These are phyloP conservation scores for Scortechinia acanthostroma DNA, from an alignment of 2,329 filamentous ascomycete species.

Conservation along the genomic window DNA sequence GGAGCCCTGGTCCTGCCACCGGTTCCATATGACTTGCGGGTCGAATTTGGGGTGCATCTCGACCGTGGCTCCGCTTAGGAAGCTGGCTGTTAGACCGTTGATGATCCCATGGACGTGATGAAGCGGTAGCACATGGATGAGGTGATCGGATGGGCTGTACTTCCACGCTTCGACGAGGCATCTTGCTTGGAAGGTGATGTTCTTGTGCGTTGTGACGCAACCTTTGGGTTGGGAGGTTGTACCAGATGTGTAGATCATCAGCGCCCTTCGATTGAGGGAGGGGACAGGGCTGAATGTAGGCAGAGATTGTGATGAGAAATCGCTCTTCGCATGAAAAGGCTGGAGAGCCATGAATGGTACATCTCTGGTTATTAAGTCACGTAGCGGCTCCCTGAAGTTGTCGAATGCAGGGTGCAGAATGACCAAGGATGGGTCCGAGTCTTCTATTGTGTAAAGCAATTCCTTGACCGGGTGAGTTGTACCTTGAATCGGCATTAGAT, in stretches of 20 bases:
- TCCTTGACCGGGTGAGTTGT: conserved; percentile 29
- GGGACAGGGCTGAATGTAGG: conserved; percentile 19
- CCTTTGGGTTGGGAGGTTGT: conserved; percentile 30
- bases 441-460: conserved; percentile 27
- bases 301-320: conserved; percentile 8
- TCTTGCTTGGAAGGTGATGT: conserved; percentile 14
- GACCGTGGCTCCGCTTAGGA: conserved; percentile 33
- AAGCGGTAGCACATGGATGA: conserved; percentile 38
- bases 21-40: conserved; percentile 31
- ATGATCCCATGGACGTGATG: conserved; percentile 41
- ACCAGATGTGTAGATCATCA: conserved; percentile 31
- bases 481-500: conserved; percentile 9
- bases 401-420: conserved; percentile 27
- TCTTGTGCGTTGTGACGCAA: conserved; percentile 30
- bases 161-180: conserved; percentile 22
- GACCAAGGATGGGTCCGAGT: conserved; percentile 29
- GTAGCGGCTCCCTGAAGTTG: conserved; percentile 18
- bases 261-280: conserved; percentile 17
- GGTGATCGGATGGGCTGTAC: conserved; percentile 28
- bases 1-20: conserved; percentile 28
- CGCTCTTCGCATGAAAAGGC: no score
- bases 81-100: conserved; percentile 35
- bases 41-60: conserved; percentile 37
- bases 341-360: neutral
- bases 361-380: conserved; percentile 10